Evolutionary conservation across 1,284 basidiomycete species (phyloP).

Genomic region (Heterobasidion parviporum): DNA sequence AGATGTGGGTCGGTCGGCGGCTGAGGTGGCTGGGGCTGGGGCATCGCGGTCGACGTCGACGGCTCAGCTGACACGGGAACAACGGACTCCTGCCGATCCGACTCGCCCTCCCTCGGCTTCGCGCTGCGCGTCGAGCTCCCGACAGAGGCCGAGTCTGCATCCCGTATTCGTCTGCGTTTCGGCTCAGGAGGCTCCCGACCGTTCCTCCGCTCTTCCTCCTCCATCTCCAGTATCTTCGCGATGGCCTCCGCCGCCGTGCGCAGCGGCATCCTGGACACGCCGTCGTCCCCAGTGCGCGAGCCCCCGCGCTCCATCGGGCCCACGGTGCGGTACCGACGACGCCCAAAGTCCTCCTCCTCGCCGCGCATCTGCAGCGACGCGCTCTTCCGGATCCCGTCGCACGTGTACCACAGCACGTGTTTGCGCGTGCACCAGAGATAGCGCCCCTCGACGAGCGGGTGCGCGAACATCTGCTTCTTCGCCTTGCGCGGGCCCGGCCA

Average conservation of each 20-base stretch:
- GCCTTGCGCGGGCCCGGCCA: conserved; percentile 15
- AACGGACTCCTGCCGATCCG: not conserved
- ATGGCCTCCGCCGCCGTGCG: conserved; percentile 13
- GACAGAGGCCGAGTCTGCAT: not conserved
- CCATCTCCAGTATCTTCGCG: conserved; percentile 13
- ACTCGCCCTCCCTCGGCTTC: conserved; percentile 4
- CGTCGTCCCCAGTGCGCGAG: conserved; percentile 6
- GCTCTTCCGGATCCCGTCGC: conserved; percentile 15
- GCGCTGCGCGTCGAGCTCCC: not conserved
- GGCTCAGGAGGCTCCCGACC: conserved; percentile 11
- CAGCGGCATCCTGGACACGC: conserved; percentile 9
- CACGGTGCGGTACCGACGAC: conserved; percentile 9
- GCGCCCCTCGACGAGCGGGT: conserved; percentile 13
- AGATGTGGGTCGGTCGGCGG: not conserved
- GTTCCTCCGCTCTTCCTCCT: conserved; percentile 12
- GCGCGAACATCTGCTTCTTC: conserved; percentile 15
- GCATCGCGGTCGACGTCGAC: not conserved
- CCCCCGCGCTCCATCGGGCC: conserved; percentile 13
- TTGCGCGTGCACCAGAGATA: conserved; percentile 16
- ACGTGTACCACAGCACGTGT: conserved; percentile 14
- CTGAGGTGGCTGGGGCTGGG: not conserved
- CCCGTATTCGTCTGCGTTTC: conserved; percentile 11
- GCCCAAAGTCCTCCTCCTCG: conserved; percentile 15
- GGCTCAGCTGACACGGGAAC: not conserved
- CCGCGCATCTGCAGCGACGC: conserved; percentile 14